These are phyloP conservation scores for Talaromyces islandicus DNA, from an alignment of 2,329 filamentous ascomycete species.

Conservation along the genomic window DNA sequence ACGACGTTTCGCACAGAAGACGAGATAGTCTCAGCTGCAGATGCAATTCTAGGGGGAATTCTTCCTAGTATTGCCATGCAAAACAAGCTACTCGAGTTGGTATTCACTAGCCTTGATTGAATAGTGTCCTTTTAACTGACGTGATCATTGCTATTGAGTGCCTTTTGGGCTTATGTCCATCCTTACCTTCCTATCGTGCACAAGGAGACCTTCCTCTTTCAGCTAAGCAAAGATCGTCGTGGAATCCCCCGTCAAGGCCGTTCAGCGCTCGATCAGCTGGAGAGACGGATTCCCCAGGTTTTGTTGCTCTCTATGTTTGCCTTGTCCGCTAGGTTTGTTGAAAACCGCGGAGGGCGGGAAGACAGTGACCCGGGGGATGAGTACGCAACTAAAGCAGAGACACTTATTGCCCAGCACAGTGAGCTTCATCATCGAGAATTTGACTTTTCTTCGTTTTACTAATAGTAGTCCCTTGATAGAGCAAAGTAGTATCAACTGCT, in stretches of 20 bases:
- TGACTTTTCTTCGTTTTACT: neutral
- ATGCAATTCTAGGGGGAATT: constrained; percentile 9
- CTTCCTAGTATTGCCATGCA: constrained; percentile 10
- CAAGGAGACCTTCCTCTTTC: constrained; percentile 11
- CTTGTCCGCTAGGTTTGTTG: constrained; percentile 8
- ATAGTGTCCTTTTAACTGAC: neutral
- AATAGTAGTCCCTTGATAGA: neutral
- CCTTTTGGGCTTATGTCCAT: constrained; percentile 10
- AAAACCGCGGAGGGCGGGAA: constrained; percentile 3
- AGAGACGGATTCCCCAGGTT: constrained; percentile 10
- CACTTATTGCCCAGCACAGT: constrained; percentile 11
- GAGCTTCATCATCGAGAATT: neutral
- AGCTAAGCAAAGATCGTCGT: constrained; percentile 10
- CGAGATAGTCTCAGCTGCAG: constrained; percentile 10
- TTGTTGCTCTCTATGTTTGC: constrained; percentile 10
- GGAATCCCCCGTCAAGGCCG: constrained; percentile 8
- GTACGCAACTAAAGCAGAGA: constrained; percentile 9
- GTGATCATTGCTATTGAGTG: neutral
- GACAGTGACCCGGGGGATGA: constrained; percentile 11
- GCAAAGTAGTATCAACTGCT: constrained; percentile 11
- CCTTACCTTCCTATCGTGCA: constrained; percentile 10
- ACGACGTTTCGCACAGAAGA: constrained; percentile 11
- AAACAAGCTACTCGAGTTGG: constrained; percentile 9
- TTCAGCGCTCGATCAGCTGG: constrained; percentile 10
- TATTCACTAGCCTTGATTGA: neutral